Percentiles rank a stretch among this genome's conserved stretches.
These are phyloP conservation scores for Termitomyces sp. DNA, from an alignment of 768 basidiomycete species.

Conservation along the genomic window DNA sequence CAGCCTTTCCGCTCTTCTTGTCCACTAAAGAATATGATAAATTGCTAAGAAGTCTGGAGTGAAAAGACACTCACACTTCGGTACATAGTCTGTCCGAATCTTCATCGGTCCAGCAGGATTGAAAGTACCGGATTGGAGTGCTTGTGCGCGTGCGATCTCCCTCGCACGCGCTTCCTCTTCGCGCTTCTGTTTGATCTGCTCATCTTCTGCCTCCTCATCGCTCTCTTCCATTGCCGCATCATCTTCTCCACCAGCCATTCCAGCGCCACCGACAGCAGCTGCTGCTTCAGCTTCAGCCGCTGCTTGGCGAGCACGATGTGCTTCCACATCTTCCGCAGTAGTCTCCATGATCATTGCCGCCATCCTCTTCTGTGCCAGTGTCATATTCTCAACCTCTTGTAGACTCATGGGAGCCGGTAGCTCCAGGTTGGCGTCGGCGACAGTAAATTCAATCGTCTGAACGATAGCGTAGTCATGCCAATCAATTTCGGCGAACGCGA, in stretches of 20 bases:
- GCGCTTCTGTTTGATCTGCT: conserved; percentile 50
- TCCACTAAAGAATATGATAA: conserved; percentile 43
- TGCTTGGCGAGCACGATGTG: conserved; percentile 74
- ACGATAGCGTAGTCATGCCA: conserved; percentile 99
- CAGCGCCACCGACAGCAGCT: conserved; percentile 66
- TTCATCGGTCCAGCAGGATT: conserved; percentile 82
- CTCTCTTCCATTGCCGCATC: conserved; percentile 84
- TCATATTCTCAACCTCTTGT: conserved; percentile 94
- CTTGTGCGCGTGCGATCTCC: conserved; percentile 73
- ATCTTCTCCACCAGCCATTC: conserved; percentile 40
- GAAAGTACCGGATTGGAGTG: conserved; percentile 71
- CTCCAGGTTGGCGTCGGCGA: conserved; percentile 84
- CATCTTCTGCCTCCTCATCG: conserved; percentile 70
- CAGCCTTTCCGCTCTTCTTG: conserved; percentile 55
- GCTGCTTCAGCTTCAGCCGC: conserved; percentile 84
- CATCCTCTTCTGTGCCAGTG: conserved; percentile 95
- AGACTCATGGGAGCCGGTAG: conserved; percentile 96
- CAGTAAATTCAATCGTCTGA: conserved; percentile 96
- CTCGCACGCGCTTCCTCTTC: conserved; percentile 68
- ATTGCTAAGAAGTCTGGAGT: neutral
- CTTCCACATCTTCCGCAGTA: conserved; percentile 81
- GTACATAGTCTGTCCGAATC: conserved; percentile 94
- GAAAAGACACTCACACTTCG: conserved; percentile 61
- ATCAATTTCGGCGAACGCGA: conserved; percentile 95
- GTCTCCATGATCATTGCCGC: conserved; percentile 98